A percentile compares a stretch with the other conserved stretches of the same genome.
Evolutionary conservation across 2,329 filamentous ascomycete genomes (phyloP).

Genomic region (Ceratocystis colombiana): DNA sequence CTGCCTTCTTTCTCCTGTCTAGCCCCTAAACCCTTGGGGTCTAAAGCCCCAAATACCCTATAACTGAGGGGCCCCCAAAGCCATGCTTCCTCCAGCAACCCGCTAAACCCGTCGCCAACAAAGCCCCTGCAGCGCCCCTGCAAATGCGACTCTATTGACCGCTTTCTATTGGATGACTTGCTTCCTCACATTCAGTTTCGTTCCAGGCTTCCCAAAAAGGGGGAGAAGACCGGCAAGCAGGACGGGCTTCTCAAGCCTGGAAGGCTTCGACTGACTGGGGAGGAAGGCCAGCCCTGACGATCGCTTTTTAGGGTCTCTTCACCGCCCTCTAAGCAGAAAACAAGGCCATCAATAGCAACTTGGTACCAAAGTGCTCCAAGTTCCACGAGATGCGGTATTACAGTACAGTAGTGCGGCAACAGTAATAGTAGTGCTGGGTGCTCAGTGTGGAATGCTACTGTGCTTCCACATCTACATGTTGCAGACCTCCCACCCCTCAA

Average conservation of each 20-base stretch:
- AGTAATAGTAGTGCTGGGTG: background rate
- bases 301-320: background rate
- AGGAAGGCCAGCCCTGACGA: background rate
- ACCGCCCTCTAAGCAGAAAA: background rate
- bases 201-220: background rate
- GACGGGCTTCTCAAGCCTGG: too few species aligned
- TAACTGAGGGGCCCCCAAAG: background rate
- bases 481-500: background rate
- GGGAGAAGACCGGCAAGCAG: background rate
- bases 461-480: background rate
- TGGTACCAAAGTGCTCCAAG: too few species aligned
- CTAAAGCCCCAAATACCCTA: too few species aligned
- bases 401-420: too few species aligned
- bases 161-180: background rate
- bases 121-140: conserved; percentile 5
- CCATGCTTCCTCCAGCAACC: background rate
- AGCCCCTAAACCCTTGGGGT: too few species aligned
- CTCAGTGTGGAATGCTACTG: background rate
- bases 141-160: background rate
- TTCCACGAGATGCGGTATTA: too few species aligned
- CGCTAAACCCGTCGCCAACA: background rate
- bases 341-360: too few species aligned
- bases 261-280: too few species aligned
- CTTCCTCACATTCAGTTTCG: too few species aligned
- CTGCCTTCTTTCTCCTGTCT: too few species aligned